Conservation (phyloP, 441 rosid species). For the Eruca vesicaria region DNA sequence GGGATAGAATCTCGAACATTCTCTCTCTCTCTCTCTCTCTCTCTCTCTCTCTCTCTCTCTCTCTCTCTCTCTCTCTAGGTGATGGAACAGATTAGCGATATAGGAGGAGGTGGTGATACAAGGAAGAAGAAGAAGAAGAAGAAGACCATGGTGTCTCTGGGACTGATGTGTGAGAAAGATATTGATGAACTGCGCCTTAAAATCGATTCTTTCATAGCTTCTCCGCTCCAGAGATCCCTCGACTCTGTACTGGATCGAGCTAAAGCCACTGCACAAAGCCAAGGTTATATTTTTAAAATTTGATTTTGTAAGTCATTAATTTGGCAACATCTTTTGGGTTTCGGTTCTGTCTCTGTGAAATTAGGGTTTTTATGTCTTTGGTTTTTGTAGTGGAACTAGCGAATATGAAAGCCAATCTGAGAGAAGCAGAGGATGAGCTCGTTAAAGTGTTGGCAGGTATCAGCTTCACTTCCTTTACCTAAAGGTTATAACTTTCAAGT, state of each 20-base stretch:
- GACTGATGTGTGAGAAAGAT: conserved; percentile 44
- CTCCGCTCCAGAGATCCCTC: conserved; percentile 45
- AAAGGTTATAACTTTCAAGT: too few species aligned
- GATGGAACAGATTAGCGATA: conserved; percentile 36
- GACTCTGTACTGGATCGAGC: conserved; percentile 48
- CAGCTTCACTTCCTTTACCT: background rate
- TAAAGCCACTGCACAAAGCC: conserved; percentile 46
- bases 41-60: too few species aligned
- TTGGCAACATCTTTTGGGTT: background rate
- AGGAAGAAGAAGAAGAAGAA: too few species aligned
- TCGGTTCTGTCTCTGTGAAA: conserved; percentile 1
- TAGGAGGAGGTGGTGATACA: conserved; percentile 30
- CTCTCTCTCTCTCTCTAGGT: too few species aligned
- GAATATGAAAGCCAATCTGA: conserved; percentile 53
- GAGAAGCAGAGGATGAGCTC: conserved; percentile 78
- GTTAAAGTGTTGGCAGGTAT: conserved; percentile 77
- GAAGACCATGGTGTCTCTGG: conserved; percentile 61
- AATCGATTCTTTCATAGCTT: conserved; percentile 50
- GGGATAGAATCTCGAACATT: background rate
- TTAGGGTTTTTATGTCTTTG: conserved; percentile 31
- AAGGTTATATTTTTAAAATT: conserved; percentile 36
- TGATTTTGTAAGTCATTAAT: background rate
- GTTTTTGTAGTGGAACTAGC: conserved; percentile 48
- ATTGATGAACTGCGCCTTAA: conserved; percentile 40
- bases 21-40: too few species aligned